phyloP scores from a whole-genome alignment of 164 flowering plant genomes.

The Platanus orientalis region DNA sequence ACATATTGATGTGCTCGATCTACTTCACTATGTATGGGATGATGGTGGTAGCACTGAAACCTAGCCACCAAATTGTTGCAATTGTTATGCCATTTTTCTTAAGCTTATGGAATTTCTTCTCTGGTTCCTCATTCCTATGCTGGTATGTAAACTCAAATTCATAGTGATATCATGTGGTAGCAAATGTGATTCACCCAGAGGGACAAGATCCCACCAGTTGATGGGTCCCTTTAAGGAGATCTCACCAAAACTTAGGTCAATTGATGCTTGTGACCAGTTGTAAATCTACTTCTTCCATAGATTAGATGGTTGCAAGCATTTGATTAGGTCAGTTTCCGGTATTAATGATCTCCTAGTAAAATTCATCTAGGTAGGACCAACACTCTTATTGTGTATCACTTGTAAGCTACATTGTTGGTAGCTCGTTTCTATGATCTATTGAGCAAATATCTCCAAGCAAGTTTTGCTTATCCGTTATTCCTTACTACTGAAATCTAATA shows the following conservation, averaged over 20 bases:
- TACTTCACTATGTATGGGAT: slow-evolving; percentile 50
- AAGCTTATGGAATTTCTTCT: slow-evolving; percentile 56
- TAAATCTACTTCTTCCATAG: too few species aligned
- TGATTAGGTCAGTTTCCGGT: background rate
- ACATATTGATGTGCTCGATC: slow-evolving; percentile 44
- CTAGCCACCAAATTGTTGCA: slow-evolving; percentile 44
- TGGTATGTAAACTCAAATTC: slow-evolving; percentile 26
- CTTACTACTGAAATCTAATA: background rate
- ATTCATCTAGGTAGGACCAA: too few species aligned
- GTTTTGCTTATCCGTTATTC: background rate
- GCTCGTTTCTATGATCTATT: background rate
- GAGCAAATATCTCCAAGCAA: too few species aligned
- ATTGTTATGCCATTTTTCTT: slow-evolving; percentile 50
- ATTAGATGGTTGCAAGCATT: background rate
- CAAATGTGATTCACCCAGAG: background rate
- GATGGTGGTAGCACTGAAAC: slow-evolving; percentile 61
- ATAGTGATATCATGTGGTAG: background rate
- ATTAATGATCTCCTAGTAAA: too few species aligned
- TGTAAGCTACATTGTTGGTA: background rate
- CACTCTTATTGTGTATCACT: background rate
- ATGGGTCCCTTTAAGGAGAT: too few species aligned
- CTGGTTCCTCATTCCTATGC: slow-evolving; percentile 51
- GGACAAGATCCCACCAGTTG: too few species aligned
- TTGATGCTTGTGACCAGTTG: too few species aligned
- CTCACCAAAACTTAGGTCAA: too few species aligned